phyloP scores from a whole-genome alignment of 257 asterid species.

The Lycium ferocissimum region DNA sequence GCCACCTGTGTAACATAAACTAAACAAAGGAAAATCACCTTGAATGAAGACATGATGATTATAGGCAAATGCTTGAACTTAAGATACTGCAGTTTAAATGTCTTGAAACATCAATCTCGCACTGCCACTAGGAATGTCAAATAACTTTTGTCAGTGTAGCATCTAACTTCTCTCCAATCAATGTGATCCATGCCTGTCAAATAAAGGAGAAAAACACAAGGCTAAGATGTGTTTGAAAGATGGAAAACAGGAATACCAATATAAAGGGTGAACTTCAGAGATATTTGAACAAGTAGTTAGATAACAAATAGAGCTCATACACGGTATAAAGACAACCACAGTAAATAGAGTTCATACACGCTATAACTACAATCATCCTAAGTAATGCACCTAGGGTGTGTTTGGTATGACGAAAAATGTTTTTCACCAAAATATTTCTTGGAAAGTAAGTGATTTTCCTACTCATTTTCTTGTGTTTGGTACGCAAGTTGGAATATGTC shows the following conservation, averaged over 20 bases:
- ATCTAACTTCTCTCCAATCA: slow-evolving; percentile 85
- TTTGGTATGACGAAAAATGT: no score
- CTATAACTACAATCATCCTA: background rate
- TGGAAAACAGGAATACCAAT: background rate
- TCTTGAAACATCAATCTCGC: slow-evolving; percentile 16
- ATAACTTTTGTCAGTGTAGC: slow-evolving; percentile 68
- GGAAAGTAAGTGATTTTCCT: no score
- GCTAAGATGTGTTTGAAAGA: background rate
- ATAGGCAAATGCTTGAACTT: slow-evolving; percentile 16
- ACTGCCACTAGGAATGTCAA: slow-evolving; percentile 30
- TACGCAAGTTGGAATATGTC: no score
- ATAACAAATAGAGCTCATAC: background rate
- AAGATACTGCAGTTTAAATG: background rate
- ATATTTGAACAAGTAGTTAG: background rate
- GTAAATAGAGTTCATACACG: background rate
- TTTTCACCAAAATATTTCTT: no score
- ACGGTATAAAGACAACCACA: background rate
- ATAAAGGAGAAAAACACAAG: slow-evolving; percentile 32
- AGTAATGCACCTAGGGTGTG: background rate
- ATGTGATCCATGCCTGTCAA: slow-evolving; percentile 86
- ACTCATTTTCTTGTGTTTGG: no score
- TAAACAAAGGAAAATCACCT: slow-evolving; percentile 18
- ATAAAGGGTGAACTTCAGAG: background rate
- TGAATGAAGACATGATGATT: background rate
- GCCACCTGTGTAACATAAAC: background rate